Base-by-base conservation (phyloP, 1,284 basidiomycete species). In the Fomitopsis palustris region DNA sequence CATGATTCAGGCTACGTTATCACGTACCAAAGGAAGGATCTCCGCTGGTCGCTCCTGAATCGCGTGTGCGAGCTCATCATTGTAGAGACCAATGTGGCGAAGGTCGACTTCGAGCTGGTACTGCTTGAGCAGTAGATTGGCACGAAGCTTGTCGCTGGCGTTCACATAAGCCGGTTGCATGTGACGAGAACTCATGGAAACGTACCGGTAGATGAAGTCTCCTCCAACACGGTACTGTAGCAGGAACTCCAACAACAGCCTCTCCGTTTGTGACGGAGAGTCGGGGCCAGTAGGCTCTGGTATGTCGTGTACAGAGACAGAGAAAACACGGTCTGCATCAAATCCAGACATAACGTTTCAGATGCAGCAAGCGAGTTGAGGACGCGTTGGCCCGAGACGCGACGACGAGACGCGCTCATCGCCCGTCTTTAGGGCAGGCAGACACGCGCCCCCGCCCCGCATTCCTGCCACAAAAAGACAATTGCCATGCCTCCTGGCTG, bases 51-150 rank as follows among this genome's bases (percentile, higher is more conserved):
- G 81, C 65, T 96, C 92, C 69, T 97, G 92, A 57, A 98, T 87
- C 27, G 86, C 85, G 72, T 96, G 93, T 0, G 95, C 95, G 19
- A 99, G 81, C 70, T 96, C 93, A 67, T 97, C 94, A 69, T 96
- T 95, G 81, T 90, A 99, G 23, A 96, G 81, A 63, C 89, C 86
- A 49, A 99, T 76, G 75, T 99, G 95, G 53, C 90, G 85, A 64
- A 99, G 82, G 73, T 97, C 93, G 21, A 99, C 89, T 69, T 99
- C 96, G 23, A 99, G 83, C 19, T 95, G 84, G 69, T 96, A 88
- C 65, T 96, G 93, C 72, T 95, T 96, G 61, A 97, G 77, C 16
- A 99, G 82, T 39, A 98, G 75, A 69, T 96, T 97, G 51, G 88
- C 92, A 21, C 96, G 85, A 45, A 99, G 80, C 62, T 92, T 91